Evolutionary conservation across 164 flowering plant genomes (phyloP).

Genomic region (Saururus chinensis): DNA sequence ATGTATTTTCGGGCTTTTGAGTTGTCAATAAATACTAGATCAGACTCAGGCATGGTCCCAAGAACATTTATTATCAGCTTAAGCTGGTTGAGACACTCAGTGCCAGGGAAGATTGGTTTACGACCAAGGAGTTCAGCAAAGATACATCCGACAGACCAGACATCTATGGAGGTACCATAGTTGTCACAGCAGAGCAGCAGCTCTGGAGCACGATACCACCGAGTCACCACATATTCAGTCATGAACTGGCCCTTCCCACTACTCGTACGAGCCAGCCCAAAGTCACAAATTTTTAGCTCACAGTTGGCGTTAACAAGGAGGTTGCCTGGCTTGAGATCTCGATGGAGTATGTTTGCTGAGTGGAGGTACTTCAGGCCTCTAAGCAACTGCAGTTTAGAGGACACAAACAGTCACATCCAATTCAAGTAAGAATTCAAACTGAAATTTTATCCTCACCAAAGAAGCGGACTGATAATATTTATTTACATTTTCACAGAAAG

Average conservation of each 20-base stretch:
- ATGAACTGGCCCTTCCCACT: constrained; percentile 73
- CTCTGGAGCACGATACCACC: constrained; percentile 97
- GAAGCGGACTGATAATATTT: too few species aligned
- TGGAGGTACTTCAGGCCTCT: constrained; percentile 87
- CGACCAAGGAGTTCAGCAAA: constrained; percentile 89
- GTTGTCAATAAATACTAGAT: constrained; percentile 74
- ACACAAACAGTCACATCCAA: too few species aligned
- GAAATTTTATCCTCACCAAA: too few species aligned
- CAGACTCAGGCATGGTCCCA: constrained; percentile 67
- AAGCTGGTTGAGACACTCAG: constrained; percentile 87
- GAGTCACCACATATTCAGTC: constrained; percentile 96
- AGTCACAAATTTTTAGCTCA: constrained; percentile 90
- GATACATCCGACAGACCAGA: constrained; percentile 97
- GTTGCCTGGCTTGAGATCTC: constrained; percentile 93
- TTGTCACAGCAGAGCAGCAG: constrained; percentile 90
- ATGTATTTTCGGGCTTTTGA: constrained; percentile 68
- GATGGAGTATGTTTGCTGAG: constrained; percentile 90
- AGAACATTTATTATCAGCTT: constrained; percentile 72
- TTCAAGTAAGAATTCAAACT: too few species aligned
- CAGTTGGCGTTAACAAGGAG: constrained; percentile 85
- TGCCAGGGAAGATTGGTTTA: constrained; percentile 83
- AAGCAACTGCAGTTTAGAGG: constrained; percentile 42
- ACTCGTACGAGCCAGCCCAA: constrained; percentile 85
- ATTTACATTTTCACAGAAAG: too few species aligned
- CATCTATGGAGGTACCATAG: constrained; percentile 88